Conservation (phyloP, 495 filamentous ascomycete genomes). For the Tricharina praecox region DNA sequence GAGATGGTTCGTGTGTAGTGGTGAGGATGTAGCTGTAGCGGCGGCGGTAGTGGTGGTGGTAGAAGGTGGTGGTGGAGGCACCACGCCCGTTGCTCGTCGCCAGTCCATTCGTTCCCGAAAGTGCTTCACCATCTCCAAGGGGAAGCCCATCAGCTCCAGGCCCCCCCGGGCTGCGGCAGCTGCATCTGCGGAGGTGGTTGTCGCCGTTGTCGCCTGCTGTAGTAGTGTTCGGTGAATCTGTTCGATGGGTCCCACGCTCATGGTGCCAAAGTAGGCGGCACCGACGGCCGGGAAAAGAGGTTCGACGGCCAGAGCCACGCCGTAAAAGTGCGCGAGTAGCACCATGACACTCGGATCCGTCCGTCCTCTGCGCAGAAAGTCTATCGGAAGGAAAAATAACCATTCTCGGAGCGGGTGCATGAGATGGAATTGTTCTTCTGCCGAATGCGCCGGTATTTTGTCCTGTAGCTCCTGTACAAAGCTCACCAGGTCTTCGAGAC, state of each 20-base stretch:
- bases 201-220: constrained; percentile 28
- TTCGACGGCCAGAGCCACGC: constrained; percentile 68
- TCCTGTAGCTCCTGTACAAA: constrained; percentile 67
- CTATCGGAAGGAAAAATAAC: constrained; percentile 86
- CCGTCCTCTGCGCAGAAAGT: constrained; percentile 41
- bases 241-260: constrained; percentile 58
- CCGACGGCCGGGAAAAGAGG: constrained; percentile 81
- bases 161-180: no score
- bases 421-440: constrained; percentile 72
- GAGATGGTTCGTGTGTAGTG: no score
- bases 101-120: constrained; percentile 48
- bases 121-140: constrained; percentile 42
- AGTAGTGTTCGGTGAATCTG: constrained; percentile 52
- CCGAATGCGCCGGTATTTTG: constrained; percentile 51
- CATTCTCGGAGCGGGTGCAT: constrained; percentile 72
- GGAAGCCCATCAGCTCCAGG: constrained; percentile 43
- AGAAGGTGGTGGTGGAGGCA: not conserved
- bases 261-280: constrained; percentile 64
- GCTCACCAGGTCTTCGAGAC: constrained; percentile 57
- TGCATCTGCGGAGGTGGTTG: no score
- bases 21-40: no score
- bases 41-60: no score
- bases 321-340: constrained; percentile 81
- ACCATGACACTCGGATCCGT: constrained; percentile 51
- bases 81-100: constrained; percentile 14